These are phyloP conservation scores for Suillus bovinus DNA, from an alignment of 768 basidiomycete genomes.

Conservation along the genomic window DNA sequence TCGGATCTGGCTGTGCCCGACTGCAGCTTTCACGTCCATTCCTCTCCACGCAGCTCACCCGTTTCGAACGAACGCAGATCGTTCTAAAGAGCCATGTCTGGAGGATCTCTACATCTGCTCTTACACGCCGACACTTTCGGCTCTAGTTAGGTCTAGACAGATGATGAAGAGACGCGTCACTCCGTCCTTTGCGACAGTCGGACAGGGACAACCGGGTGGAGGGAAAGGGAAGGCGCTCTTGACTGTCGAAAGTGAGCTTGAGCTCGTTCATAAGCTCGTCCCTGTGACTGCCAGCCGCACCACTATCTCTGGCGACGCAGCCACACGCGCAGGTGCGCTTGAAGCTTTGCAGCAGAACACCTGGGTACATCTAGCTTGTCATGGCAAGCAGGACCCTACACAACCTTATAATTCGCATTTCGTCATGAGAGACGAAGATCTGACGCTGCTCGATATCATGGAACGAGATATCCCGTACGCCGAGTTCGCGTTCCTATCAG, in stretches of 20 bases:
- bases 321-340: neutral
- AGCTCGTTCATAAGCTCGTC: too few relatives aligned
- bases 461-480: neutral
- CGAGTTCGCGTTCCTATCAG: conserved; percentile 2
- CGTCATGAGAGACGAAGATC: neutral
- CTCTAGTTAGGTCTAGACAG: neutral
- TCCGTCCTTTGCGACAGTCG: too few relatives aligned
- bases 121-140: neutral
- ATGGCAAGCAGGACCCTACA: conserved; percentile 33
- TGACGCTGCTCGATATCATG: conserved; percentile 4
- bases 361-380: conserved; percentile 36
- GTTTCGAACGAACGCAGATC: too few relatives aligned
- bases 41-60: too few relatives aligned
- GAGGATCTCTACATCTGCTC: neutral
- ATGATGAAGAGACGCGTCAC: too few relatives aligned
- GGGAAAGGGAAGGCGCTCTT: too few relatives aligned
- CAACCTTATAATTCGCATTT: conserved; percentile 14
- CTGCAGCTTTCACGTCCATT: too few relatives aligned
- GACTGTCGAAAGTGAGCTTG: too few relatives aligned
- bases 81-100: too few relatives aligned
- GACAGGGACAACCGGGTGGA: too few relatives aligned
- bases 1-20: too few relatives aligned
- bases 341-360: conserved; percentile 1
- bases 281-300: too few relatives aligned
- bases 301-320: neutral